Evolutionary conservation across 345 rosid genomes (phyloP).

Genomic region (Cochlearia excelsa): DNA sequence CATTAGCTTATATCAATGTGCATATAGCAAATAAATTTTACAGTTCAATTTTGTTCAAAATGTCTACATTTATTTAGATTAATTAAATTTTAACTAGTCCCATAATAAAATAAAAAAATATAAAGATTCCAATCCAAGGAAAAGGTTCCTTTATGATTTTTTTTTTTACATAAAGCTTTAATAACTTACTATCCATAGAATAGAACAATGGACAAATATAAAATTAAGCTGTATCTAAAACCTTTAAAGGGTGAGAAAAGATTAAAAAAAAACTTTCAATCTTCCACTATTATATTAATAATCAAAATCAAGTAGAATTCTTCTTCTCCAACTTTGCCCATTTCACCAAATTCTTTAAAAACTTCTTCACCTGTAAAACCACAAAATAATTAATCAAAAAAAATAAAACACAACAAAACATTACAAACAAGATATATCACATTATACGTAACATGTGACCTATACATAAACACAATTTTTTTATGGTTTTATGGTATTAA

Average conservation of each 20-base stretch:
- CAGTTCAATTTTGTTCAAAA: not conserved
- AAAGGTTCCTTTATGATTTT: not conserved
- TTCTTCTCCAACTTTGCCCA: constrained; percentile 52
- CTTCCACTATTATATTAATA: not conserved
- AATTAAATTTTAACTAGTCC: not conserved
- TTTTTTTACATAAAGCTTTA: not conserved
- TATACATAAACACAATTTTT: not conserved
- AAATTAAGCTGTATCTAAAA: not conserved
- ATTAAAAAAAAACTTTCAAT: not conserved
- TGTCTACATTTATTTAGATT: not conserved
- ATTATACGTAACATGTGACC: not conserved
- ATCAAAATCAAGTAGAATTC: constrained; percentile 7
- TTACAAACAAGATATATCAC: not conserved
- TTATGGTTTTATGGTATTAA: not conserved
- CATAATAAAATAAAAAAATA: not conserved
- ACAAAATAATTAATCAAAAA: not conserved
- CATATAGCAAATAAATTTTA: too few relatives aligned
- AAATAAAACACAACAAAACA: not conserved
- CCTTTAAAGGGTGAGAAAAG: not conserved
- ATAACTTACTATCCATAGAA: constrained; percentile 5
- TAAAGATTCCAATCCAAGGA: not conserved
- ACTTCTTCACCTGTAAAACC: constrained; percentile 67
- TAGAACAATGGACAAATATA: not conserved
- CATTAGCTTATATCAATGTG: too few relatives aligned
- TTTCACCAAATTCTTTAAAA: constrained; percentile 57